Base-by-base conservation (phyloP, 441 rosid species). In the Geranium incanum region DNA sequence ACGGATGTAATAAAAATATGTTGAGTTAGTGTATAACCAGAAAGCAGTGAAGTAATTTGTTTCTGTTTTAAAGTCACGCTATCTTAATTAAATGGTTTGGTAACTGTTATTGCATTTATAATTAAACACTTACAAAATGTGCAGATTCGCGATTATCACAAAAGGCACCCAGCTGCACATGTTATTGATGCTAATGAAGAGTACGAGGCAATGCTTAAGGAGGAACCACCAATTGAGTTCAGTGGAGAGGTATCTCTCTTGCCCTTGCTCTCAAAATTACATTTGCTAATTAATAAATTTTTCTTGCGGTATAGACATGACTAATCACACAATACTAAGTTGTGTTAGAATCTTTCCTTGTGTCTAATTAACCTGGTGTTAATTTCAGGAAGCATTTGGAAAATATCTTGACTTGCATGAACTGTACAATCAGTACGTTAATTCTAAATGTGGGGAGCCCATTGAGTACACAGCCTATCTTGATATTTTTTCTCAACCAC, bases 91-190 rank as follows among this genome's bases (percentile, higher is more conserved):
- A 62, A 8, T 62, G 66, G 66, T 62, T 6, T 21, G 13, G 66
- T 1, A 12, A 21, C 33, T 62, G 5, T 3, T 62, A 21, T 62
- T 3, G 8, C 4, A 23, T 23, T 23, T 62, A 9, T 9, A 21
- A 0, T 62, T 8, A 8, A 62, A 6, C 15, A 6, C 60, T 75
- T 69, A n/a, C 6, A 68, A 28, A 70, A 8, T 62, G 0, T 70
- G 75, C 79, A 93, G 99, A 95, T 93, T 67, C 97, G 98, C 36
- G 98, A 93, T 70, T 95, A 93, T 77, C 97, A 95, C 68, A 89
- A 86, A 81, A 91, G 77, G 81, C 89, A 95, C 78, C 93, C 95
- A 0, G 89, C 95, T 76, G 97, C 95, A 3, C 93, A 86, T 13
- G 86, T 89, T 60, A 86, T 89, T 71, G 98, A 91, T 83, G 77